A percentile compares a stretch with the other conserved stretches of the same genome.
Evolutionary conservation across 345 rosid species (phyloP).

Genomic region (Leavenworthia alabamica): DNA sequence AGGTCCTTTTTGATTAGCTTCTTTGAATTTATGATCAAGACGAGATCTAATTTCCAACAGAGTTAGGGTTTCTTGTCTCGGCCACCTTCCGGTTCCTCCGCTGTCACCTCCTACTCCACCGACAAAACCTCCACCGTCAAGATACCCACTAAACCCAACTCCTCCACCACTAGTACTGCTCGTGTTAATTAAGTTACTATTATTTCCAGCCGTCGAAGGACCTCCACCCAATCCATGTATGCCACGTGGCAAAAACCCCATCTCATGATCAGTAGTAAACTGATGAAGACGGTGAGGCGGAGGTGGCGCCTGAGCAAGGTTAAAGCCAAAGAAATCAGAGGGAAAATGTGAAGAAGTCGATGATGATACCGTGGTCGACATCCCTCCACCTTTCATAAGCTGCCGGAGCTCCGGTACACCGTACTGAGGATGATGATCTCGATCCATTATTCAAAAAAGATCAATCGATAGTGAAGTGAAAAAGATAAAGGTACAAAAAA

Average conservation of each 20-base stretch:
- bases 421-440: constrained; percentile 49
- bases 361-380: constrained; percentile 20
- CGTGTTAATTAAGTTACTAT: constrained; percentile 19
- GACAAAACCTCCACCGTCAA: constrained; percentile 33
- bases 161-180: constrained; percentile 34
- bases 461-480: constrained; percentile 5
- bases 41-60: constrained; percentile 97
- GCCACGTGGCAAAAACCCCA: constrained; percentile 44
- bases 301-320: constrained; percentile 20
- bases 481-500: constrained; percentile 15
- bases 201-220: constrained; percentile 27
- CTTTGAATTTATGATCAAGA: constrained; percentile 86
- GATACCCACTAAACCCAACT: constrained; percentile 35
- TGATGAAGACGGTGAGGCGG: constrained; percentile 33
- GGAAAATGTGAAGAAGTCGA: constrained; percentile 32
- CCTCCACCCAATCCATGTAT: constrained; percentile 36
- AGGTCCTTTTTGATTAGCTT: constrained; percentile 95
- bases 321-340: constrained; percentile 28
- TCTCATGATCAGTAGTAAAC: constrained; percentile 34
- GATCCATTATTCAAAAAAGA: constrained; percentile 43
- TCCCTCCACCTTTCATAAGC: constrained; percentile 44
- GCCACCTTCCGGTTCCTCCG: constrained; percentile 77
- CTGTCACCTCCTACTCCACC: constrained; percentile 43
- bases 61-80: constrained; percentile 92
- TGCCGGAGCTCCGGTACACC: constrained; percentile 58